These are phyloP conservation scores for Plantago lanceolata DNA, from an alignment of 305 asterid species.

Conservation along the genomic window DNA sequence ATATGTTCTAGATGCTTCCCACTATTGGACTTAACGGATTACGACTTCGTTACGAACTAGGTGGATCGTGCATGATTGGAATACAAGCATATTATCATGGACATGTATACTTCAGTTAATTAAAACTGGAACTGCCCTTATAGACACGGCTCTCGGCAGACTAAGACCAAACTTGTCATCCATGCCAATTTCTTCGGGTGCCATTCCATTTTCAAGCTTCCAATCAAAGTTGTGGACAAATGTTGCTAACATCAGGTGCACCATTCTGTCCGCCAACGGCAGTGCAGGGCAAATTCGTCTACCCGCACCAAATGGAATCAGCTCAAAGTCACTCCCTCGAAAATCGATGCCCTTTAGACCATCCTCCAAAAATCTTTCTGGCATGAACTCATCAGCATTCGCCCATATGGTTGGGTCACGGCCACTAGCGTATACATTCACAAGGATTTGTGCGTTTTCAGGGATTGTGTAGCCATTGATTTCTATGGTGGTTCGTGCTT, in stretches of 20 bases:
- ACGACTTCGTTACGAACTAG: no score
- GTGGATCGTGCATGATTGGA: no score
- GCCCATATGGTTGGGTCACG: slow-evolving; percentile 30
- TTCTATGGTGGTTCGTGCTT: slow-evolving; percentile 16
- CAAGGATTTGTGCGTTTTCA: slow-evolving; percentile 20
- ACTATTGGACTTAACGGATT: no score
- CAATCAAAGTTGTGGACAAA: slow-evolving; percentile 24
- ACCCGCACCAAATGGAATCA: slow-evolving; percentile 34
- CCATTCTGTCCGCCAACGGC: slow-evolving; percentile 26
- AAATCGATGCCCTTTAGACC: slow-evolving; percentile 8
- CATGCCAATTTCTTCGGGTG: slow-evolving; percentile 25
- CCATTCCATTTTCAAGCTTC: slow-evolving; percentile 26
- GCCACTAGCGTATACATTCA: slow-evolving; percentile 31
- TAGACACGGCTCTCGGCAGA: slow-evolving; percentile 25
- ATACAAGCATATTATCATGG: no score
- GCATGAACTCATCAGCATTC: slow-evolving; percentile 22
- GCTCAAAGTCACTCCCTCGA: slow-evolving; percentile 27
- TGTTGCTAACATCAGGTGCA: slow-evolving; percentile 29
- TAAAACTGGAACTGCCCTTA: slow-evolving; percentile 19
- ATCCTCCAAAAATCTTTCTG: slow-evolving; percentile 30
- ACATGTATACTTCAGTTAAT: no score
- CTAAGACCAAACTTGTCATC: slow-evolving; percentile 27
- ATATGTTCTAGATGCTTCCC: no score
- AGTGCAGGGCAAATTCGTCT: slow-evolving; percentile 28
- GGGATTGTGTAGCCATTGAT: slow-evolving; percentile 27